Percentiles rank a stretch among this genome's conserved stretches.
phyloP scores from a whole-genome alignment of 371 early-diverging fungal genomes.

The Mortierella sp. region DNA sequence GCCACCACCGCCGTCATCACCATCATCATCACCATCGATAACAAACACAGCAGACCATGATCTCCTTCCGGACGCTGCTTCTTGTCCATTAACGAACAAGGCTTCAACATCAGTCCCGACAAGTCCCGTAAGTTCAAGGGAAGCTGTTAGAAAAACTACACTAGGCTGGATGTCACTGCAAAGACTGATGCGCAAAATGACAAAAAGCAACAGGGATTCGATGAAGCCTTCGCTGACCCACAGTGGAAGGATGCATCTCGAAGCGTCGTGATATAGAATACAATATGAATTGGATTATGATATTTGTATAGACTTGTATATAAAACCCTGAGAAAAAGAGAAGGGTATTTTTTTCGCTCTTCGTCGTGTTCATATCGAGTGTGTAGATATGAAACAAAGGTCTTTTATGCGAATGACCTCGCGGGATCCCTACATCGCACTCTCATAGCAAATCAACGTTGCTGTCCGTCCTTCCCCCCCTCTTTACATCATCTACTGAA shows the following conservation, averaged over 20 bases:
- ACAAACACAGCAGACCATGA: not conserved
- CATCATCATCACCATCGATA: not conserved
- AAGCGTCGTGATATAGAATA: not conserved
- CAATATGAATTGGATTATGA: not conserved
- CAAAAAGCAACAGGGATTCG: conserved; percentile 8
- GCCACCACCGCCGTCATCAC: conserved; percentile 26
- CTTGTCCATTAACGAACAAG: not conserved
- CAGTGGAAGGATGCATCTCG: conserved; percentile 19
- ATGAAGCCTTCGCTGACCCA: conserved; percentile 4
- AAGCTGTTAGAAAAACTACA: not conserved
- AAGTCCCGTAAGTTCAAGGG: conserved; percentile 4
- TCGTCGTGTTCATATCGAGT: too few relatives aligned
- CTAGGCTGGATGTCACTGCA: conserved; percentile 32
- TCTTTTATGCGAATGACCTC: too few relatives aligned
- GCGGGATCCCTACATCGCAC: too few relatives aligned
- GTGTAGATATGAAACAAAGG: too few relatives aligned
- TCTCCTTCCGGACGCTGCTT: not conserved
- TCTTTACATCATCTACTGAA: too few relatives aligned
- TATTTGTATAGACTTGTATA: too few relatives aligned
- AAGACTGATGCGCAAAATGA: conserved; percentile 20
- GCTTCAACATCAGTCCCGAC: not conserved
- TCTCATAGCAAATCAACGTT: too few relatives aligned
- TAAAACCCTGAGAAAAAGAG: too few relatives aligned
- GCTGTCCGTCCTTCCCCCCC: too few relatives aligned
- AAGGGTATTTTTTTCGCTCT: too few relatives aligned